A percentile compares a stretch with the other conserved stretches of the same genome.
These are phyloP conservation scores for Rhododendron kiyosumense DNA, from an alignment of 148 eudicot genomes.

Conservation along the genomic window DNA sequence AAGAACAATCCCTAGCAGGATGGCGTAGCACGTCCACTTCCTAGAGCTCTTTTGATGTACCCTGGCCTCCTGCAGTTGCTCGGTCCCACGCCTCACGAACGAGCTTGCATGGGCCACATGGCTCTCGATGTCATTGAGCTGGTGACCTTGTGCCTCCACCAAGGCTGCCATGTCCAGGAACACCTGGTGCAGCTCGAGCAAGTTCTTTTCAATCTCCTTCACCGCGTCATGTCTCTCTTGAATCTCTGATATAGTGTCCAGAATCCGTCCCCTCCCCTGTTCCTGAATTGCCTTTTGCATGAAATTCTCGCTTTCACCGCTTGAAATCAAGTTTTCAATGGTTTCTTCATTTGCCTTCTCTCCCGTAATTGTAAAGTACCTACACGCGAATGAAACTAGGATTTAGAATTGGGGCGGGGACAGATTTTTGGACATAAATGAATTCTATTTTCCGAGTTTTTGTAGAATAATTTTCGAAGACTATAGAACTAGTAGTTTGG, in stretches of 20 bases:
- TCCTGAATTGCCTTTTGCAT: constrained; percentile 18
- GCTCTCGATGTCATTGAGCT: constrained; percentile 20
- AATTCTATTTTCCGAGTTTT: background rate
- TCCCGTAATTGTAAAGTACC: constrained; percentile 22
- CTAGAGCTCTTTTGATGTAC: constrained; percentile 17
- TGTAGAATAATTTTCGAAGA: background rate
- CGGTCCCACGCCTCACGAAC: constrained; percentile 21
- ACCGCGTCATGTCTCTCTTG: constrained; percentile 20
- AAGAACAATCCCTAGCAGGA: background rate
- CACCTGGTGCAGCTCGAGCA: constrained; percentile 17
- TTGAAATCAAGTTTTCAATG: constrained; percentile 11
- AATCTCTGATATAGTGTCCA: constrained; percentile 16
- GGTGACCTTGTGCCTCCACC: constrained; percentile 20
- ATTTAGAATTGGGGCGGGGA: background rate
- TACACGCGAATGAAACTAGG: background rate
- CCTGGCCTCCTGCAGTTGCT: constrained; percentile 16
- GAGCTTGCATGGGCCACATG: constrained; percentile 22
- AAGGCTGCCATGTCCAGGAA: constrained; percentile 26
- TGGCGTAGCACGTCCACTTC: constrained; percentile 15
- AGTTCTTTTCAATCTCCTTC: constrained; percentile 16
- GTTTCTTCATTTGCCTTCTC: constrained; percentile 22
- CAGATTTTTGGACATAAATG: background rate
- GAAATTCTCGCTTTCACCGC: constrained; percentile 15
- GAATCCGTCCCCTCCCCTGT: constrained; percentile 15
- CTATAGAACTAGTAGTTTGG: background rate